Evolutionary conservation across 345 rosid genomes (phyloP).

Genomic region (Linum trigynum): DNA sequence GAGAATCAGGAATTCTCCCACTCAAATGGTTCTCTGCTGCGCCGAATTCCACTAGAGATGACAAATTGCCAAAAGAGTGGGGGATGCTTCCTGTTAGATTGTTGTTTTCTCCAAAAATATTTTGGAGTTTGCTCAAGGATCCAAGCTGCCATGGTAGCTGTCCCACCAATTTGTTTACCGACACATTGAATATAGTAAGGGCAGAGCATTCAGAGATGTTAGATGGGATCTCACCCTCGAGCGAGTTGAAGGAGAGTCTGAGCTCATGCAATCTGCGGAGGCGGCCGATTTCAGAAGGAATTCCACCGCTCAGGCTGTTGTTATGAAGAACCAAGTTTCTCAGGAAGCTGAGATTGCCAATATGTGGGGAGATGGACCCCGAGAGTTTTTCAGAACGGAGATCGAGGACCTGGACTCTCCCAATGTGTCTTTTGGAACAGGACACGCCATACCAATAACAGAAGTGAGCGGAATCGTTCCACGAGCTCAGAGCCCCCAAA

Average conservation of each 20-base stretch:
- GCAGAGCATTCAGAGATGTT: slow-evolving; percentile 12
- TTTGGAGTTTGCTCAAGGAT: slow-evolving; percentile 1
- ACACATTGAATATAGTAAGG: neutral
- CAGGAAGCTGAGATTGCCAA: slow-evolving; percentile 13
- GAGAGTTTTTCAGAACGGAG: neutral
- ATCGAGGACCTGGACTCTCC: neutral
- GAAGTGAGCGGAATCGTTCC: too few relatives aligned
- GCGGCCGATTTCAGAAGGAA: slow-evolving; percentile 13
- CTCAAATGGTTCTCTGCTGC: neutral
- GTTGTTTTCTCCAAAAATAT: neutral
- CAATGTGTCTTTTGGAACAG: neutral
- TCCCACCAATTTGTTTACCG: neutral
- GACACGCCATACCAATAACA: too few relatives aligned
- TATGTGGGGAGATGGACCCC: slow-evolving; percentile 8
- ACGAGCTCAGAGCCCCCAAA: neutral
- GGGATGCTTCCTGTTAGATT: slow-evolving; percentile 7
- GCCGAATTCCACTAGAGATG: neutral
- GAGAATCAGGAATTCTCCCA: slow-evolving; percentile 11
- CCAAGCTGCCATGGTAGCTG: slow-evolving; percentile 4
- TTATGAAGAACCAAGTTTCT: neutral
- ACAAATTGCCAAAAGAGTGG: slow-evolving; percentile 12
- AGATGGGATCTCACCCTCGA: slow-evolving; percentile 14
- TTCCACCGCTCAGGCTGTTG: neutral
- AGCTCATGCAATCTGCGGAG: neutral
- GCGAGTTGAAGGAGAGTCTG: neutral